A percentile compares a stretch with the other conserved stretches of the same genome.
These are phyloP conservation scores for Brassica balearica DNA, from an alignment of 441 rosid genomes.

Conservation along the genomic window DNA sequence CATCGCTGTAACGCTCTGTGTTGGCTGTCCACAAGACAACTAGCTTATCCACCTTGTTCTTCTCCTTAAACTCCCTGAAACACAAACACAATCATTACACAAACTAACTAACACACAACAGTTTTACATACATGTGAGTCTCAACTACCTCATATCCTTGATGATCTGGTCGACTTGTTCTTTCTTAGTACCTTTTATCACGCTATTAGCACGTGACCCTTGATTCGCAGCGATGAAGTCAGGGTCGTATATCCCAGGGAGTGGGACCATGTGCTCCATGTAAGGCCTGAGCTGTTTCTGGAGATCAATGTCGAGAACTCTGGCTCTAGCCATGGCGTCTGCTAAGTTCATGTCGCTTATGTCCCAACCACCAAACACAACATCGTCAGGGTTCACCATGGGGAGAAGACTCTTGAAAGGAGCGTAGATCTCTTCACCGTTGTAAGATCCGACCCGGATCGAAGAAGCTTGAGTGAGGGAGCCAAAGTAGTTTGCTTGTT, in stretches of 20 bases:
- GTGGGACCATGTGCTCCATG: slow-evolving; percentile 93
- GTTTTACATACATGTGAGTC: background rate
- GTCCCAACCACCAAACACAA: slow-evolving; percentile 99
- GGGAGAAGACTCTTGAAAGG: slow-evolving; percentile 98
- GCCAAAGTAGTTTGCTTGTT: slow-evolving; percentile 95
- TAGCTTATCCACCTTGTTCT: slow-evolving; percentile 77
- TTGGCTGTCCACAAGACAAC: slow-evolving; percentile 97
- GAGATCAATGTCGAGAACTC: slow-evolving; percentile 85
- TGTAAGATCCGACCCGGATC: slow-evolving; percentile 88
- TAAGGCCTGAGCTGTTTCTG: slow-evolving; percentile 94
- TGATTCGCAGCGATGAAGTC: slow-evolving; percentile 99
- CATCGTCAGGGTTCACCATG: slow-evolving; percentile 90
- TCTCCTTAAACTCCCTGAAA: slow-evolving; percentile 85
- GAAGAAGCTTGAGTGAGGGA: slow-evolving; percentile 93
- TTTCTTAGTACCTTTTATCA: slow-evolving; percentile 87
- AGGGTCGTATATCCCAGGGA: slow-evolving; percentile 83
- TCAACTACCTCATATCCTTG: slow-evolving; percentile 74
- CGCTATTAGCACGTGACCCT: slow-evolving; percentile 84
- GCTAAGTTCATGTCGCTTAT: slow-evolving; percentile 95
- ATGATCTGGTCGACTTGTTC: slow-evolving; percentile 80
- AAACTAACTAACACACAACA: slow-evolving; percentile 9
- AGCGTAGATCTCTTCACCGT: slow-evolving; percentile 97
- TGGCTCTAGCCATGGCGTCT: slow-evolving; percentile 96
- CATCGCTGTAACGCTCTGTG: slow-evolving; percentile 94
- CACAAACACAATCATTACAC: background rate